Conservation (phyloP, 2,329 filamentous ascomycete species). For the Alternaria consortialis region DNA sequence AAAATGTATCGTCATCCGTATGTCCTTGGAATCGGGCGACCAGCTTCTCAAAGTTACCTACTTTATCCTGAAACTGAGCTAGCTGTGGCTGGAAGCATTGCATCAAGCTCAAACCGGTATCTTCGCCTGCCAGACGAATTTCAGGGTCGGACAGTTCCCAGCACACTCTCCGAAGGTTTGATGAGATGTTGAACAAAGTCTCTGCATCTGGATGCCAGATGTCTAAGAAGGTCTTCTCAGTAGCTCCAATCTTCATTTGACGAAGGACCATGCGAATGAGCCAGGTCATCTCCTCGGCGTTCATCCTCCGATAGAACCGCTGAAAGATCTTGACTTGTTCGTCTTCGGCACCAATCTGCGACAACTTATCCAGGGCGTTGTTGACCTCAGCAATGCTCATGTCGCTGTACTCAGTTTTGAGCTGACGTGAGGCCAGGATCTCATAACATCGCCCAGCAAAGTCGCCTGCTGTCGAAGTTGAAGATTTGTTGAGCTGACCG, state of each 20-base stretch:
- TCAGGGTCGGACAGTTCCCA: conserved; percentile 87
- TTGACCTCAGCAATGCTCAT: conserved; percentile 94
- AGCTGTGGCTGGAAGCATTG: conserved; percentile 96
- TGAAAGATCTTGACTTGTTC: conserved; percentile 83
- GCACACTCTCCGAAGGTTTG: conserved; percentile 87
- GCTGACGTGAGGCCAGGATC: conserved; percentile 82
- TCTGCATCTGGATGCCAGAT: conserved; percentile 64
- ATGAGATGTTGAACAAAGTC: conserved; percentile 82
- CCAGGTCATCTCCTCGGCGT: conserved; percentile 92
- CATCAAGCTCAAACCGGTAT: conserved; percentile 82
- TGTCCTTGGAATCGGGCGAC: conserved; percentile 72
- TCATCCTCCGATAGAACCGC: conserved; percentile 89
- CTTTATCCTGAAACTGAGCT: conserved; percentile 85
- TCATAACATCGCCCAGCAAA: conserved; percentile 91
- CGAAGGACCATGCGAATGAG: conserved; percentile 91
- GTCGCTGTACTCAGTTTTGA: conserved; percentile 75
- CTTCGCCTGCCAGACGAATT: conserved; percentile 76
- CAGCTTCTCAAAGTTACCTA: conserved; percentile 76
- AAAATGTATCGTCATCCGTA: conserved; percentile 79
- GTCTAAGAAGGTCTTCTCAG: conserved; percentile 87
- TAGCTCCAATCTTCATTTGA: conserved; percentile 78
- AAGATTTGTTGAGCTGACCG: conserved; percentile 60
- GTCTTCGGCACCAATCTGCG: conserved; percentile 79
- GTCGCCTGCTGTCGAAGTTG: conserved; percentile 76
- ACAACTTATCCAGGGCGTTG: conserved; percentile 79